Percentiles rank a stretch among this genome's conserved stretches.
Evolutionary conservation across 2,329 filamentous ascomycete species (phyloP).

Genomic region (Penicillium sp.): DNA sequence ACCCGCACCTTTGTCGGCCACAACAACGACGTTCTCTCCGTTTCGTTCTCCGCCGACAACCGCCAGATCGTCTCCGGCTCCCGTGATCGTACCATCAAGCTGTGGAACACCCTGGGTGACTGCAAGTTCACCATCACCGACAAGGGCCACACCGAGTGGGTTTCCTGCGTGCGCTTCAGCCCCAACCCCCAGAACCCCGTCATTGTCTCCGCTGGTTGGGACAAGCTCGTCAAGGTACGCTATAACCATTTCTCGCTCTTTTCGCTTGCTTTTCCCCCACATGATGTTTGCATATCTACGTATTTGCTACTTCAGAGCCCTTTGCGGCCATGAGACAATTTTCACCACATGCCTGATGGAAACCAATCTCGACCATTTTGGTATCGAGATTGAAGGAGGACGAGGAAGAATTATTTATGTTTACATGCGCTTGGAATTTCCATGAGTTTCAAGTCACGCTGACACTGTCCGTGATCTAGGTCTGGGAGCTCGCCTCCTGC

Average conservation of each 20-base stretch:
- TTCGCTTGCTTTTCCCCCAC: slow-evolving; percentile 49
- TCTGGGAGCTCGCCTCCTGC: slow-evolving; percentile 99
- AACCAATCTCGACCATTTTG: slow-evolving; percentile 13
- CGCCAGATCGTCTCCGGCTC: slow-evolving; percentile 99
- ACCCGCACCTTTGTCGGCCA: slow-evolving; percentile 98
- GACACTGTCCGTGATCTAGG: slow-evolving; percentile 50
- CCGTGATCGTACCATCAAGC: slow-evolving; percentile 98
- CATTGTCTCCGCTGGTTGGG: slow-evolving; percentile 97
- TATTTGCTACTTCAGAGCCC: slow-evolving; percentile 99
- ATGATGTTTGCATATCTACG: slow-evolving; percentile 92
- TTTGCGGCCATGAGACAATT: slow-evolving; percentile 91
- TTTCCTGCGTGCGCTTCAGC: slow-evolving; percentile 98
- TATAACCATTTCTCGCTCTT: slow-evolving; percentile 10
- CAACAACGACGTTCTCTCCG: slow-evolving; percentile 98
- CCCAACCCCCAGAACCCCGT: slow-evolving; percentile 99
- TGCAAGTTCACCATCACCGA: slow-evolving; percentile 99
- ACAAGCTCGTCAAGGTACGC: slow-evolving; percentile 99
- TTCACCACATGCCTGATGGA: slow-evolving; percentile 61
- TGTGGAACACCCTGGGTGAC: slow-evolving; percentile 99
- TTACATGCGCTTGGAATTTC: slow-evolving; percentile 3
- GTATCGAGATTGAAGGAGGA: slow-evolving; percentile 16
- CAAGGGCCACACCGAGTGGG: slow-evolving; percentile 99
- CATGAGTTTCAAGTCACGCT: slow-evolving; percentile 13
- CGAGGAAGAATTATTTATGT: slow-evolving; percentile 10
- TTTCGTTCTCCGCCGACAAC: slow-evolving; percentile 99